Conservation (phyloP, 441 rosid species). For the Manihot esculenta region DNA sequence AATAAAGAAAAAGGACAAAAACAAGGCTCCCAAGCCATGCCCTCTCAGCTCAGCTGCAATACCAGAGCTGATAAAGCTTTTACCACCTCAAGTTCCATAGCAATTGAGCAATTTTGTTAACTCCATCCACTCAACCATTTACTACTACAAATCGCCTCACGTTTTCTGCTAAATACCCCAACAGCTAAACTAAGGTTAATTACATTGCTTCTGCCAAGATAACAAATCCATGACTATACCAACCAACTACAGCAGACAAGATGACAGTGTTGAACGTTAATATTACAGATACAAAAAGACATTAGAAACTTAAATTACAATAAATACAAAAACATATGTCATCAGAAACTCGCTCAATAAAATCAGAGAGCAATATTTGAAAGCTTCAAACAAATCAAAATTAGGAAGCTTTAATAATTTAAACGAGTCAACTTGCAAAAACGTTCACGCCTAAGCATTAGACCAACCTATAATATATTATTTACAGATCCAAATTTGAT, state of each 20-base stretch:
- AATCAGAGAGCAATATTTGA: no score
- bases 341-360: not conserved
- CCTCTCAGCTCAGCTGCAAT: no score
- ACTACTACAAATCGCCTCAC: not conserved
- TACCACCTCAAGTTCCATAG: no score
- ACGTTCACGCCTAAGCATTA: not conserved
- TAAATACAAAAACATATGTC: not conserved
- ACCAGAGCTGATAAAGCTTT: no score
- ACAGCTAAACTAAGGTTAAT: not conserved
- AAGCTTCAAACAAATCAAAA: not conserved
- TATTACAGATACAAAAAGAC: not conserved
- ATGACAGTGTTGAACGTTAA: not conserved
- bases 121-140: no score
- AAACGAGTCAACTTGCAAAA: not conserved
- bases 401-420: not conserved
- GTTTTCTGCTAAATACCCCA: not conserved
- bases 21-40: no score
- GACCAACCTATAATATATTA: no score
- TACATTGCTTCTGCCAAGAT: not conserved
- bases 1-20: no score
- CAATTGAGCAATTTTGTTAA: not conserved
- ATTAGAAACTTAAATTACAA: not conserved
- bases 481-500: constrained; percentile 25
- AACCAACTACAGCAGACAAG: not conserved
- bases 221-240: not conserved